These are phyloP conservation scores for Filobasidium wieringae DNA, from an alignment of 768 basidiomycete genomes.

Conservation along the genomic window DNA sequence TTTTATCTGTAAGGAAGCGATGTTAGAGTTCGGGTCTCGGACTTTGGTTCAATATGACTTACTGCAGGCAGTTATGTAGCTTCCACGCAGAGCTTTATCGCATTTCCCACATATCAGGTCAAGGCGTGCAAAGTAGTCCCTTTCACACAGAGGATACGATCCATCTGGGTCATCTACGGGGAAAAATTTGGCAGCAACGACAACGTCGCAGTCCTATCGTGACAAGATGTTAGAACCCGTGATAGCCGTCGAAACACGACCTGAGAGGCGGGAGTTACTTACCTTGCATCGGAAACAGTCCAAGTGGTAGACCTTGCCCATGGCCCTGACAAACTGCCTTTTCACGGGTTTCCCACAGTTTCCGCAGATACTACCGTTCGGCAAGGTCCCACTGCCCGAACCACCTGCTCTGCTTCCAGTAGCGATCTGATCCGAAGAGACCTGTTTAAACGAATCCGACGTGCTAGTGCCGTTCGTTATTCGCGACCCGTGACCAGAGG, in stretches of 20 bases:
- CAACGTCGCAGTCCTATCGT: conserved; percentile 78
- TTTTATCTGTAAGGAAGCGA: conserved; percentile 56
- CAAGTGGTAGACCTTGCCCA: conserved; percentile 88
- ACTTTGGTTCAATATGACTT: conserved; percentile 37
- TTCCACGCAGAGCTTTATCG: conserved; percentile 81
- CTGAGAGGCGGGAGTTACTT: conserved; percentile 30
- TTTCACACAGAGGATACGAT: conserved; percentile 87
- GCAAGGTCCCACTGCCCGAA: not conserved
- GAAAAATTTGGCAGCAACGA: conserved; percentile 97
- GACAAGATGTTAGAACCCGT: not conserved
- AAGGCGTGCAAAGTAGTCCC: conserved; percentile 91
- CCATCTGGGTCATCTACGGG: conserved; percentile 86
- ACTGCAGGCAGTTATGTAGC: conserved; percentile 99
- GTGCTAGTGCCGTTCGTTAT: too few relatives aligned
- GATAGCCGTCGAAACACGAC: not conserved
- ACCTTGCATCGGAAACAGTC: conserved; percentile 98
- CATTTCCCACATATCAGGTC: conserved; percentile 96
- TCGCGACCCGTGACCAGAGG: too few relatives aligned
- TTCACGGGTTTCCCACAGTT: conserved; percentile 49
- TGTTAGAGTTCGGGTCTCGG: not conserved
- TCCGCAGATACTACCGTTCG: conserved; percentile 26
- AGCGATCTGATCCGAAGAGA: too few relatives aligned
- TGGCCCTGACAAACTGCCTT: conserved; percentile 89
- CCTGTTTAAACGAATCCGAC: too few relatives aligned
- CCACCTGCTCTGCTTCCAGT: too few relatives aligned